A percentile compares a stretch with the other conserved stretches of the same genome.
These are phyloP conservation scores for Xylaria sp. DNA, from an alignment of 2,329 filamentous ascomycete species.

Conservation along the genomic window DNA sequence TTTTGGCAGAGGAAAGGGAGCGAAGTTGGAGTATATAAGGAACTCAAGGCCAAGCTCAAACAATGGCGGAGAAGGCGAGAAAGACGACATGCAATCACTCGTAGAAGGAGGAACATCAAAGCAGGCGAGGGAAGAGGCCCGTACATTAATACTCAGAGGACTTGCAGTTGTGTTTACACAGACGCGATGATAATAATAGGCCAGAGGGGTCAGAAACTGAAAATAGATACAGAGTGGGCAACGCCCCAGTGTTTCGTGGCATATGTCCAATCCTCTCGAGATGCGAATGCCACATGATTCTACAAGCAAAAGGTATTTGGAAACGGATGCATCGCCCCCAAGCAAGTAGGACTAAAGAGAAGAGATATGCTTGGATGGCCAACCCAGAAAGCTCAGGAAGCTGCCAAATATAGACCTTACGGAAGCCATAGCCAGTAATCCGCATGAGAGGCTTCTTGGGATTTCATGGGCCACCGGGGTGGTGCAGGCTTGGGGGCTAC, in stretches of 20 bases:
- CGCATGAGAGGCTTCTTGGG: not conserved
- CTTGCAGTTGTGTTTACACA: not conserved
- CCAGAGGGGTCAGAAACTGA: conserved; percentile 9
- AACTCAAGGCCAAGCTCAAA: not conserved
- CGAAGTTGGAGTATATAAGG: not conserved
- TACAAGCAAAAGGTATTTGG: not conserved
- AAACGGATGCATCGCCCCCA: not conserved
- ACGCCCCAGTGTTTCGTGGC: not conserved
- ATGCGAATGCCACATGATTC: not conserved
- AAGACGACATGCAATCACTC: not conserved
- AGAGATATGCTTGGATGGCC: not conserved
- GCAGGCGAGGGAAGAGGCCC: conserved; percentile 7
- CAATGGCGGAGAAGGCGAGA: not conserved
- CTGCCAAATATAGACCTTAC: conserved; percentile 15
- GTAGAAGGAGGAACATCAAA: not conserved
- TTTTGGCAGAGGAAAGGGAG: not conserved
- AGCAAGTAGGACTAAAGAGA: not conserved
- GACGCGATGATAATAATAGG: not conserved
- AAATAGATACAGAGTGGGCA: conserved; percentile 18
- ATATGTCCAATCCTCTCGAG: not conserved
- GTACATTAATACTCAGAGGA: conserved; percentile 21
- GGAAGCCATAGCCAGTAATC: not conserved
- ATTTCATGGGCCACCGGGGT: not conserved
- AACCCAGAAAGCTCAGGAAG: not conserved
- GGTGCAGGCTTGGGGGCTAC: conserved; percentile 1